Base-by-base conservation (phyloP, 108 stramenopile species). In the Stephanodiscus minutulus region DNA sequence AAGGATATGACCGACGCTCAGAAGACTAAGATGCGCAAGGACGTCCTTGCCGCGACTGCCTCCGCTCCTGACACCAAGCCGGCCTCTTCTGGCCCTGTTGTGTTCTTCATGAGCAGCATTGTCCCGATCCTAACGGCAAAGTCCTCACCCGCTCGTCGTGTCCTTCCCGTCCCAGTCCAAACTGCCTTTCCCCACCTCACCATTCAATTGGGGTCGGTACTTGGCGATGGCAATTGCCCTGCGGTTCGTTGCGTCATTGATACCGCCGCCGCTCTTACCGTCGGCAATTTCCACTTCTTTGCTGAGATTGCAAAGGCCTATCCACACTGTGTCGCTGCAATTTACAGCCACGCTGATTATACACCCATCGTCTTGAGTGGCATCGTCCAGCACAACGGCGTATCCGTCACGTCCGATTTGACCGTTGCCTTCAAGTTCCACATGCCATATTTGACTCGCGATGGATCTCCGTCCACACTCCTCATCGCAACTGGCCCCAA, bases 371-470 rank as follows among this genome's bases (percentile, higher is more conserved):
- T 24, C 1, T 35, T 66, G 7, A 22, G 36, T 0, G 66, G 66
- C 20, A 54, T 66, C 27, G 66, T 66, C 35, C 29, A 20, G 29
- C 33, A 18, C 0, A 35, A 39, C 7, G 52, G 66, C 12, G 27
- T 3, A 0, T 56, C 55, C 15, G 24, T 28, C 28, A 31, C 55
- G 2, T 31, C 55, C 7, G 33, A 66, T 5, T 33, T 66, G 7
- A 44, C 6, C 5, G 52, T 66, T 1, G 66, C 52, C 11, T 66
- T 66, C 49, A 1, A 36, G 25, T 66, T 66, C 31, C 31, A 54
- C 20, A n/a, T n/a, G n/a, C n/a, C n/a, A n/a, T n/a, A n/a, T n/a
- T n/a, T n/a, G n/a, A n/a, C n/a, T n/a, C n/a, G n/a, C n/a, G n/a
- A n/a, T n/a, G n/a, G n/a, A n/a, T n/a, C n/a, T n/a, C n/a, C n/a